A percentile compares a stretch with the other conserved stretches of the same genome.
Evolutionary conservation across 2,329 filamentous ascomycete genomes (phyloP).

Genomic region (Fusarium illudens): DNA sequence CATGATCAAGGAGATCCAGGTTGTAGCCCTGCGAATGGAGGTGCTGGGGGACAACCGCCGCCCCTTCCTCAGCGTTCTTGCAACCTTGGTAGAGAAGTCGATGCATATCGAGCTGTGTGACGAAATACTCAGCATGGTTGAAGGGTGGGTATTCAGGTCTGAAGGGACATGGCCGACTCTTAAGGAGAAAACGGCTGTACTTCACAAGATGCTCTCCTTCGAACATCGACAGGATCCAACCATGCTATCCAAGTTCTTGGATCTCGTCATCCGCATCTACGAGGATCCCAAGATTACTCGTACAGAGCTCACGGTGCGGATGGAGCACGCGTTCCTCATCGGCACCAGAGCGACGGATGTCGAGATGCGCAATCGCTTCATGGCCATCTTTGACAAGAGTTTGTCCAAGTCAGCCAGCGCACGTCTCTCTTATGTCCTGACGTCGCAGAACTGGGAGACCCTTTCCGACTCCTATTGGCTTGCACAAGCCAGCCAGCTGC

Average conservation of each 20-base stretch:
- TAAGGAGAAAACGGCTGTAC: slow-evolving; percentile 97
- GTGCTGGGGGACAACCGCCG: slow-evolving; percentile 88
- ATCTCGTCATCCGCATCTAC: slow-evolving; percentile 97
- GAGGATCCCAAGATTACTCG: slow-evolving; percentile 96
- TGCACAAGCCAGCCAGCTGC: slow-evolving; percentile 89
- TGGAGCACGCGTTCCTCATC: slow-evolving; percentile 98
- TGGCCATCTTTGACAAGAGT: slow-evolving; percentile 94
- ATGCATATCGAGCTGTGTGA: slow-evolving; percentile 86
- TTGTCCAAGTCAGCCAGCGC: slow-evolving; percentile 91
- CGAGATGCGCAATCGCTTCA: slow-evolving; percentile 96
- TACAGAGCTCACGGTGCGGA: slow-evolving; percentile 93
- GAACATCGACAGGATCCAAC: slow-evolving; percentile 84
- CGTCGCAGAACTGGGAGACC: slow-evolving; percentile 96
- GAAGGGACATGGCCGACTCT: slow-evolving; percentile 95
- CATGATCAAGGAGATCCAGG: slow-evolving; percentile 94
- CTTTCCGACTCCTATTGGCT: slow-evolving; percentile 96
- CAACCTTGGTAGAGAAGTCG: slow-evolving; percentile 94
- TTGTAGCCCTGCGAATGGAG: slow-evolving; percentile 91
- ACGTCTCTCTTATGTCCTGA: slow-evolving; percentile 87
- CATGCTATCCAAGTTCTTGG: slow-evolving; percentile 90
- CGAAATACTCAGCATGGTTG: slow-evolving; percentile 93
- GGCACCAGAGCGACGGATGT: slow-evolving; percentile 93
- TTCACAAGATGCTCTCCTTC: slow-evolving; percentile 99
- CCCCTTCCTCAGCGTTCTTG: slow-evolving; percentile 93
- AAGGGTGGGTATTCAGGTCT: slow-evolving; percentile 94